phyloP scores from a whole-genome alignment of 176 grass and related monocot species.

The Leersia perrieri region DNA sequence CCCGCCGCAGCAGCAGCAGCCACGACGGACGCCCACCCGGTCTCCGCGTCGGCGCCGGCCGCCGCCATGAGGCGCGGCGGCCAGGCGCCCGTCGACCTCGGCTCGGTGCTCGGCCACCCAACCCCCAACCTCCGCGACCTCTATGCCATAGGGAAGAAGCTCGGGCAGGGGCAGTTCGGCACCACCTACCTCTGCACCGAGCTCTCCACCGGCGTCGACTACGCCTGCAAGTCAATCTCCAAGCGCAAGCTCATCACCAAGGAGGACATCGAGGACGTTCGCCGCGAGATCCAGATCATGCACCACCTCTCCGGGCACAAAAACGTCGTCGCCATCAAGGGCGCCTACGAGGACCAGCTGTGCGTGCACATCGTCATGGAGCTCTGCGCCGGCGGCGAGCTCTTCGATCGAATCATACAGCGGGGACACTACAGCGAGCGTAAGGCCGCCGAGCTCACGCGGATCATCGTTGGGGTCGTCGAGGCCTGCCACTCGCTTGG shows the following conservation, averaged over 20 bases:
- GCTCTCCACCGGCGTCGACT: slow-evolving; percentile 57
- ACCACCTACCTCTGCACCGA: slow-evolving; percentile 91
- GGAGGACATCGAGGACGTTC: slow-evolving; percentile 94
- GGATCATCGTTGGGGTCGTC: slow-evolving; percentile 89
- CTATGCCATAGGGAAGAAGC: slow-evolving; percentile 67
- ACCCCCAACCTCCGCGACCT: slow-evolving; percentile 77
- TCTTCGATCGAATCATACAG: slow-evolving; percentile 96
- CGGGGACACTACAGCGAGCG: slow-evolving; percentile 95
- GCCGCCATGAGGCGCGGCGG: slow-evolving; percentile 55
- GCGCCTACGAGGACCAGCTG: slow-evolving; percentile 84
- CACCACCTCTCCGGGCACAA: slow-evolving; percentile 86
- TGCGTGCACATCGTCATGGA: slow-evolving; percentile 99
- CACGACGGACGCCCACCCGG: slow-evolving; percentile 32
- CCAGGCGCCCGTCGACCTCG: slow-evolving; percentile 33
- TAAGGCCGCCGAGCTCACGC: slow-evolving; percentile 88
- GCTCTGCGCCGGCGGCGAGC: slow-evolving; percentile 88
- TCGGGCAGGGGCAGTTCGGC: slow-evolving; percentile 95
- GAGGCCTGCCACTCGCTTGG: slow-evolving; percentile 98
- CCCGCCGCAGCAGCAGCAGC: slow-evolving; percentile 21
- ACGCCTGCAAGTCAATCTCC: slow-evolving; percentile 96
- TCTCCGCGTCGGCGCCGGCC: slow-evolving; percentile 25
- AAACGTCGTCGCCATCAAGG: slow-evolving; percentile 94
- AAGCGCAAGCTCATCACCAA: slow-evolving; percentile 95
- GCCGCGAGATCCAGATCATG: slow-evolving; percentile 99
- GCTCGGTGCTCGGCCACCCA: slow-evolving; percentile 68